Percentiles rank a stretch among this genome's conserved stretches.
Conservation (phyloP, 805 yeast species). For the Yamadazyma philogaea region DNA sequence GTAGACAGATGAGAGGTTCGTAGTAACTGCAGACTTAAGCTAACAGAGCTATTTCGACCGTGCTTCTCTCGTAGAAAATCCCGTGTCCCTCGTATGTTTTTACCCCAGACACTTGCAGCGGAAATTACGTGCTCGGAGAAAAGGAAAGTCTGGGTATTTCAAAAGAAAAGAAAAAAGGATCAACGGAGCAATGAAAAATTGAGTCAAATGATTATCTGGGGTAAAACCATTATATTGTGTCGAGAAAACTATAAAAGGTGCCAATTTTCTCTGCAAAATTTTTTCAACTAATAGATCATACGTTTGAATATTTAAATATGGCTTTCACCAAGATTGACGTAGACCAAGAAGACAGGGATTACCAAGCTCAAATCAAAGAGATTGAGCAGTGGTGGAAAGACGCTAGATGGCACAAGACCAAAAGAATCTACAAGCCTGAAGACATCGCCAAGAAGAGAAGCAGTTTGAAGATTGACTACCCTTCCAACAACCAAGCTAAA, state of each 20-base stretch:
- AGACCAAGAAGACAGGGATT: slow-evolving; percentile 59
- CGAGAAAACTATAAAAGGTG: slow-evolving; percentile 9
- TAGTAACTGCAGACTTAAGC: no score
- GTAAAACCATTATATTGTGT: slow-evolving; percentile 8
- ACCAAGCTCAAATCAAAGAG: slow-evolving; percentile 65
- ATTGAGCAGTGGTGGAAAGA: slow-evolving; percentile 89
- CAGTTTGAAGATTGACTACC: slow-evolving; percentile 66
- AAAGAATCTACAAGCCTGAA: slow-evolving; percentile 82
- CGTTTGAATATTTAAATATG: slow-evolving; percentile 20
- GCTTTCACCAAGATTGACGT: slow-evolving; percentile 58
- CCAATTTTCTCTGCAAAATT: slow-evolving; percentile 1
- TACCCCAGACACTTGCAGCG: slow-evolving; percentile 6
- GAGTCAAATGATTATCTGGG: slow-evolving; percentile 13
- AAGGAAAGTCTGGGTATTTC: no score
- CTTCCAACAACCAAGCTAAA: slow-evolving; percentile 76
- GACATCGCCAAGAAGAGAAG: slow-evolving; percentile 91
- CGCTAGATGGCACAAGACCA: slow-evolving; percentile 88
- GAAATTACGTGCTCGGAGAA: background rate
- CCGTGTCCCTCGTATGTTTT: no score
- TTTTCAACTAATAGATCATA: slow-evolving; percentile 2
- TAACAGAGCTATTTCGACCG: no score
- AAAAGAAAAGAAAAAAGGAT: no score
- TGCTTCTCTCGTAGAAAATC: no score
- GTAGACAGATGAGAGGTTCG: no score
- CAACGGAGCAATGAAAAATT: slow-evolving; percentile 11